Evolutionary conservation across 306 rosid genomes (phyloP).

Genomic region (Astragalus glycyphyllos): DNA sequence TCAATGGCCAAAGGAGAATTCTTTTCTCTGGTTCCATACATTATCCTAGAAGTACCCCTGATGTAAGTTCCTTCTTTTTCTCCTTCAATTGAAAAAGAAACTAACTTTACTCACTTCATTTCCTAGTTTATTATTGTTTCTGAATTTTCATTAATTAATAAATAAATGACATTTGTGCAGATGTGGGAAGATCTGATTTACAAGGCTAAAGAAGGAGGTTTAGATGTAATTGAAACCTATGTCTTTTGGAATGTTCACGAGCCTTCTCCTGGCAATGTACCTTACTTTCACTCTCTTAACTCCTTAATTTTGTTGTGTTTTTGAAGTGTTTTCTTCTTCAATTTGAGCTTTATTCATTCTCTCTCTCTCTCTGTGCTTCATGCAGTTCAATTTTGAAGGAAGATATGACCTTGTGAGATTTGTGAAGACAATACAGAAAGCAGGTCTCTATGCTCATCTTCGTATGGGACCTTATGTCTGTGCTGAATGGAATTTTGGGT

Average conservation of each 20-base stretch:
- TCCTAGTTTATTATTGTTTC: neutral
- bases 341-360: constrained; percentile 19
- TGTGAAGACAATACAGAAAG: constrained; percentile 83
- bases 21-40: constrained; percentile 97
- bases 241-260: constrained; percentile 98
- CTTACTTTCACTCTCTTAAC: constrained; percentile 22
- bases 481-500: constrained; percentile 99
- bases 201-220: constrained; percentile 95
- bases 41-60: constrained; percentile 99
- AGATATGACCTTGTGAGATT: constrained; percentile 90
- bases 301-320: constrained; percentile 11
- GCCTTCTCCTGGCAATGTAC: constrained; percentile 95
- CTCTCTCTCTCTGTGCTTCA: constrained; percentile 24
- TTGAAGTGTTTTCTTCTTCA: constrained; percentile 15
- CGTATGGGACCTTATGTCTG: constrained; percentile 99
- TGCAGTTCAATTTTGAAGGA: constrained; percentile 74
- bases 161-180: constrained; percentile 48
- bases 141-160: constrained; percentile 30
- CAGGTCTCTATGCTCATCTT: constrained; percentile 90
- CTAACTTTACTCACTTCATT: constrained; percentile 9
- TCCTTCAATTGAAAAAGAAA: neutral
- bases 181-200: constrained; percentile 98
- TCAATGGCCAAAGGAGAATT: constrained; percentile 91
- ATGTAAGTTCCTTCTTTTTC: constrained; percentile 55
- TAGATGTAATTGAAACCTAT: constrained; percentile 93